Evolutionary conservation across 257 asterid genomes (phyloP), one percentile per base, ranked within the genome.

Genomic region (Verbascum thapsus): DNA sequence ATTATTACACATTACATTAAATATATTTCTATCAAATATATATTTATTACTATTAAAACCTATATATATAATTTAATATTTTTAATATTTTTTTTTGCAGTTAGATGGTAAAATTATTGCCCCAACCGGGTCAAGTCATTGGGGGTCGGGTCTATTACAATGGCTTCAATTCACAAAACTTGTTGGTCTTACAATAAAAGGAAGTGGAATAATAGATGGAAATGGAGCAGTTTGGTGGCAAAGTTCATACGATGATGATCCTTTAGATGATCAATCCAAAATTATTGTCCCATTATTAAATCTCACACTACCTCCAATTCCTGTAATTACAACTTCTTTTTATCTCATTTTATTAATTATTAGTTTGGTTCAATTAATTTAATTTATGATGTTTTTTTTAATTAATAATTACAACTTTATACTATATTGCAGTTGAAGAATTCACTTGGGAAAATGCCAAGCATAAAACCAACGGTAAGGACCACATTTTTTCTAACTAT

Each of bases 181-280:
- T 16, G 92, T 86, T 0, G 99, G 99, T 26, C 80, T 90, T 16
- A 88, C 96, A 15, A 71, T 94, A 44, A 76, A 35, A 49, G 99
- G 99, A 47, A 84, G 78, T 9, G 98, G 99, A 4, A 64, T 26
- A 0, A 76, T 94, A 1, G 96, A 94, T 13, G 99, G 99, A 18
- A 81, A 66, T 34, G 99, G 99, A 37, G 85, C 94, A 13, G 89
- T 78, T 68, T 94, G 98, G 99, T 94, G 99, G 99, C 80, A 82
- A 49, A 78, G 70, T 39, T 39, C 79, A 6, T 74, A 95, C 49
- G 83, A 75, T 12, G 64, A 75, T 64, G 96, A 92, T 66, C 91
- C 88, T 0, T 45, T 80, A 8, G 99, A 89, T 66, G 88, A 85
- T 67, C 95, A 89, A 66, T 61, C 85, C 9, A 90, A 87, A 58